Conservation (phyloP, 2,329 filamentous ascomycete genomes). For the Thelonectria rubi region DNA sequence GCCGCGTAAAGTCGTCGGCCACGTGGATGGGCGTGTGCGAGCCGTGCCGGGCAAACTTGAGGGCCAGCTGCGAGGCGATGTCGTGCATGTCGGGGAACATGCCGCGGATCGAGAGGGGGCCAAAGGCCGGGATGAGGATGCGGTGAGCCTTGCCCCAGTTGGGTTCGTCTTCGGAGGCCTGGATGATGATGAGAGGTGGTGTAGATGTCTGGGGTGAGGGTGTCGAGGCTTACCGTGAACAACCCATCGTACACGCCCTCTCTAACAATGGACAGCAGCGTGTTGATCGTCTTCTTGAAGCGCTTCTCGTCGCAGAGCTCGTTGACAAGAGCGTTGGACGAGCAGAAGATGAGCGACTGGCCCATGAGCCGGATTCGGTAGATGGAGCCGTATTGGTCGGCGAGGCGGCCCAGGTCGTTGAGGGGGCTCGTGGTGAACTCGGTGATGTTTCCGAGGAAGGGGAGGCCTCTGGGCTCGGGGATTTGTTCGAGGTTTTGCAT, state of each 20-base stretch:
- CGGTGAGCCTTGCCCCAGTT: constrained; percentile 75
- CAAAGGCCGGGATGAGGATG: constrained; percentile 74
- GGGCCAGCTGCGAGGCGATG: constrained; percentile 69
- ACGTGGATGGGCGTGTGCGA: constrained; percentile 64
- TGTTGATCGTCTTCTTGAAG: constrained; percentile 67
- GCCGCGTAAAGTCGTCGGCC: constrained; percentile 74
- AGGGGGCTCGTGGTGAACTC: constrained; percentile 70
- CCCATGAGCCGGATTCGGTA: constrained; percentile 33
- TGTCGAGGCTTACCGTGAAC: constrained; percentile 62
- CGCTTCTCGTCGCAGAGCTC: constrained; percentile 72
- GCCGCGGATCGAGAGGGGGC: constrained; percentile 70
- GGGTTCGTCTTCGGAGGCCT: constrained; percentile 58
- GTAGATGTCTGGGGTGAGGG: not conserved
- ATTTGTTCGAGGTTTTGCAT: constrained; percentile 58
- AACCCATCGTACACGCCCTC: constrained; percentile 71
- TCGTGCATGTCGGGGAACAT: constrained; percentile 79
- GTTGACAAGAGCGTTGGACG: constrained; percentile 64
- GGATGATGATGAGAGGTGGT: constrained; percentile 35
- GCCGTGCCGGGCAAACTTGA: constrained; percentile 75
- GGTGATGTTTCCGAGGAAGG: constrained; percentile 71
- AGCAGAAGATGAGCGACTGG: constrained; percentile 54
- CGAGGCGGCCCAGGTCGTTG: constrained; percentile 63
- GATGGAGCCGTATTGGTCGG: constrained; percentile 66
- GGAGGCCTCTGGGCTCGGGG: constrained; percentile 70
- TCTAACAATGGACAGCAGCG: constrained; percentile 63